Conservation (phyloP, 768 basidiomycete genomes). For the Leccinum subtestaceum region DNA sequence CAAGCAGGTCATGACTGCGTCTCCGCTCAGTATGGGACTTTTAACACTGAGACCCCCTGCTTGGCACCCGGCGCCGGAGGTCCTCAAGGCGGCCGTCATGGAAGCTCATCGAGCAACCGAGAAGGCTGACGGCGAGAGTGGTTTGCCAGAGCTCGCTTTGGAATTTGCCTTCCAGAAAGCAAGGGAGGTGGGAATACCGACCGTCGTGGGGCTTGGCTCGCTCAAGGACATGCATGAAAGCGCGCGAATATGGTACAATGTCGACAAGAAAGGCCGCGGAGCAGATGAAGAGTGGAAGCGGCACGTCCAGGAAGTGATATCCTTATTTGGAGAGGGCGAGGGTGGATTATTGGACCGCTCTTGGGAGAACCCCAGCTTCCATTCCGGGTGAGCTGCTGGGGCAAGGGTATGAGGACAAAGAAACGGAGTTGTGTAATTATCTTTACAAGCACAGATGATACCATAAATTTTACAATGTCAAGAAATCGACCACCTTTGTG, state of each 20-base stretch:
- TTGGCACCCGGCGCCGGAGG: constrained; percentile 77
- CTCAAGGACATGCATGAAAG: constrained; percentile 73
- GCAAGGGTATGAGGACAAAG: neutral
- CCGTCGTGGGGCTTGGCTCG: constrained; percentile 72
- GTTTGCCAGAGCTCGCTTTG: constrained; percentile 62
- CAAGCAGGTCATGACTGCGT: constrained; percentile 68
- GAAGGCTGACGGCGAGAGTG: constrained; percentile 39
- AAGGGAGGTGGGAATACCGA: constrained; percentile 47
- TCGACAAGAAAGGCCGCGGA: constrained; percentile 38
- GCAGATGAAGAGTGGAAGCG: constrained; percentile 44
- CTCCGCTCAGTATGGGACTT: constrained; percentile 83
- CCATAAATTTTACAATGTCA: constrained; percentile 20
- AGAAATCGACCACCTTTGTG: constrained; percentile 11
- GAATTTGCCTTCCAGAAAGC: constrained; percentile 63
- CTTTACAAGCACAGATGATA: constrained; percentile 21
- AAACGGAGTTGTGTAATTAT: constrained; percentile 18
- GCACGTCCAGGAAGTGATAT: constrained; percentile 34
- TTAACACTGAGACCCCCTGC: constrained; percentile 53
- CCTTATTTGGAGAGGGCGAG: constrained; percentile 43
- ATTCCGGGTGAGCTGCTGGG: constrained; percentile 4
- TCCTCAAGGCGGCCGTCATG: constrained; percentile 42
- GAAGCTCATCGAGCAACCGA: constrained; percentile 34
- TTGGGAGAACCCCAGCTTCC: constrained; percentile 59
- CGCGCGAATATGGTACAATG: constrained; percentile 63
- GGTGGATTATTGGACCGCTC: constrained; percentile 58